Evolutionary conservation across 192 early-diverging fungal genomes (phyloP).

Genomic region (Coemansia umbellata): DNA sequence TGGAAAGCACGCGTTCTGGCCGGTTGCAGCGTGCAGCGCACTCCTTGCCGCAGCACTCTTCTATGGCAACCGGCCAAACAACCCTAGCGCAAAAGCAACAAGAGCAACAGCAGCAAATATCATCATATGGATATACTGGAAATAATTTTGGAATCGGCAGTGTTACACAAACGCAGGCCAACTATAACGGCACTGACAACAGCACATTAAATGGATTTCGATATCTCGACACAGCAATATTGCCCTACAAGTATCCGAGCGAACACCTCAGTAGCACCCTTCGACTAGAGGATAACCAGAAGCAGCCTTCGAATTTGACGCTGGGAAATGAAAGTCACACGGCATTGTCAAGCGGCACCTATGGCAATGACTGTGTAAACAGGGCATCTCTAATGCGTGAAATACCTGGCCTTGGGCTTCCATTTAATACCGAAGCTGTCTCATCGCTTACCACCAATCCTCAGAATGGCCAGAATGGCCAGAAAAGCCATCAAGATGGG

Average conservation of each 20-base stretch:
- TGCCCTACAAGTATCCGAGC: neutral
- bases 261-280: neutral
- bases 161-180: too few species aligned
- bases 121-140: too few species aligned
- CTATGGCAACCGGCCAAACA: neutral
- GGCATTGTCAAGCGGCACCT: neutral
- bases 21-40: slow-evolving; percentile 5
- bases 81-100: neutral
- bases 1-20: neutral
- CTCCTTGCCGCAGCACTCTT: neutral
- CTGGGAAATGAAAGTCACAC: neutral
- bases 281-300: neutral
- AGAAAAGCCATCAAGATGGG: neutral
- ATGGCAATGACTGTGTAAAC: neutral
- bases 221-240: neutral
- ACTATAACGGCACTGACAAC: too few species aligned
- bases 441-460: neutral
- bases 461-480: neutral
- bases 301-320: neutral
- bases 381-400: neutral
- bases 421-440: neutral
- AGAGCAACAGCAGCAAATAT: neutral
- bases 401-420: neutral
- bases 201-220: too few species aligned
- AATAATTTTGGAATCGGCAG: too few species aligned